Conservation (phyloP, 164 flowering plant species). For the Magnolia kwangsiensis region DNA sequence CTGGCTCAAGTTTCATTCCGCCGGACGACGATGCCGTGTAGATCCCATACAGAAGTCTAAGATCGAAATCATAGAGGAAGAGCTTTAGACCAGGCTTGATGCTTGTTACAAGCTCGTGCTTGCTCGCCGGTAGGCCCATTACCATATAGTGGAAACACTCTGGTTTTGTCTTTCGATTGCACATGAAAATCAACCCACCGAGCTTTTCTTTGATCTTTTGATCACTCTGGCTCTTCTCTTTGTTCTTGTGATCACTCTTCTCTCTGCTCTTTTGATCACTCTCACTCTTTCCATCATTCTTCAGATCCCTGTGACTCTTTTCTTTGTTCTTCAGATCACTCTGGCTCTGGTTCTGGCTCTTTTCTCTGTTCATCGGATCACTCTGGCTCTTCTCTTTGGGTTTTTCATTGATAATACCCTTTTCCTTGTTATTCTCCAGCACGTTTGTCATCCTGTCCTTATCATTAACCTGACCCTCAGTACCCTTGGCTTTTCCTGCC, state of each 20-base stretch:
- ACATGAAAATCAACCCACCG: slow-evolving; percentile 22
- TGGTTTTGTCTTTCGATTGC: slow-evolving; percentile 14
- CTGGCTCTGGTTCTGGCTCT: background rate
- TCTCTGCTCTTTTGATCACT: background rate
- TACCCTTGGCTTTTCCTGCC: background rate
- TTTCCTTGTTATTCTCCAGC: slow-evolving; percentile 10
- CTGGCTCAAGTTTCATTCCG: slow-evolving; percentile 19
- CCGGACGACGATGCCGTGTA: slow-evolving; percentile 16
- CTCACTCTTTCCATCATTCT: slow-evolving; percentile 4
- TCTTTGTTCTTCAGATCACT: slow-evolving; percentile 6
- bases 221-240: slow-evolving; percentile 16
- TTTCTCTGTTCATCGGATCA: slow-evolving; percentile 19
- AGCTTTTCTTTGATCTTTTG: slow-evolving; percentile 20
- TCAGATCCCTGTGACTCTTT: slow-evolving; percentile 15
- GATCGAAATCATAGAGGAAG: slow-evolving; percentile 21
- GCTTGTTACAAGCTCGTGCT: slow-evolving; percentile 4
- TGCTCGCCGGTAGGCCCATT: slow-evolving; percentile 18
- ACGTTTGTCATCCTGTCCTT: slow-evolving; percentile 12
- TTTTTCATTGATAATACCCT: slow-evolving; percentile 3
- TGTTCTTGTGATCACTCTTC: slow-evolving; percentile 10
- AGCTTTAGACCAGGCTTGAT: slow-evolving; percentile 21
- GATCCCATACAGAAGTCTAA: slow-evolving; percentile 19
- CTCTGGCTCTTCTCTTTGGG: background rate
- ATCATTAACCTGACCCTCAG: background rate
- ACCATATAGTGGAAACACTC: slow-evolving; percentile 19